Base-by-base conservation (phyloP, 2,329 filamentous ascomycete genomes). In the Neodidymelliopsis sp. region DNA sequence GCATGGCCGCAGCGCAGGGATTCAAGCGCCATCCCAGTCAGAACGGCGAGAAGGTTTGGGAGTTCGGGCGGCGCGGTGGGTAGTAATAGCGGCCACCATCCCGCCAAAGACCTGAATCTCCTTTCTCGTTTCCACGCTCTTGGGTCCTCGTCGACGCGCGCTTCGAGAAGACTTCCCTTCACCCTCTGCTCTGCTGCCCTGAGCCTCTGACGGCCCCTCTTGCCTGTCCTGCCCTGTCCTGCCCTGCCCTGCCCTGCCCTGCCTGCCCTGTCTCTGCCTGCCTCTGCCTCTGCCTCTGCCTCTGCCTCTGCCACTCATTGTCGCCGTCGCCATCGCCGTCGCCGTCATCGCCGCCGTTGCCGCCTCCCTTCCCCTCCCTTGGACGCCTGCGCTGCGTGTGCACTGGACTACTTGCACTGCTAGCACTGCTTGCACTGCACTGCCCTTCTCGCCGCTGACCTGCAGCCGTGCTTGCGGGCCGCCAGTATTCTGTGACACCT, bases 401-500 rank as follows among this genome's bases (percentile, higher is more conserved):
- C 24, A 31, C 44, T 33, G 30, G 47, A 28, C 53, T 20, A 24
- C 36, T 48, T 56, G 57, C 59, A 50, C 54, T 54, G 52, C 52
- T 54, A 30, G n/a, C 27, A n/a, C n/a, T 35, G 47, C 30, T 49
- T 43, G 47, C 39, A 34, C 44, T 43, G 47, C 39, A 34, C 40
- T 48, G 42, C 38, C 44, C 35, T 55, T 41, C 29, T 49, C 47
- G n/a, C 25, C 19, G 54, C 62, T 66, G 55, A 64, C 63, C 56
- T 69, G 65, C 66, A 67, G 63, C 65, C 62, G 63, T 62, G 58
- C 46, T 57, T 55, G 59, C 66, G 65, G 66, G 53, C 66, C 67
- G 65, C 56, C 49, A 51, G 47, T 50, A 56, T 47, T 61, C 63
- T 66, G 67, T 67, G 62, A 63, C 58, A 68, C 67, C 62, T 55